Percentiles rank a stretch among this genome's conserved stretches.
Conservation (phyloP, 1,284 basidiomycete genomes). For the Quambalaria eucalypti region DNA sequence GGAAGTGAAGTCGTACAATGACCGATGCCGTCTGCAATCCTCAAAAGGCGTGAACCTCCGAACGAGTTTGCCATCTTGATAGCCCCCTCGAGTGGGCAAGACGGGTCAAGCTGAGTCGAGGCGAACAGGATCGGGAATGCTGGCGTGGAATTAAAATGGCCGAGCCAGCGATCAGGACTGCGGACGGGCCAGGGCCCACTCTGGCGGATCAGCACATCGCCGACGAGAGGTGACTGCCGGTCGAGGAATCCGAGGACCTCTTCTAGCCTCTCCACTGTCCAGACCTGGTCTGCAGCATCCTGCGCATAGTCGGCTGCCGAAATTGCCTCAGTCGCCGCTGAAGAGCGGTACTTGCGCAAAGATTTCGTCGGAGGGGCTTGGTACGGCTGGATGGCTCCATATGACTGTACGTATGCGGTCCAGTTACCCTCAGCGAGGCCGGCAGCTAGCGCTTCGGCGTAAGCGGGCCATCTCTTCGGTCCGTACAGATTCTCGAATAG, state of each 20-base stretch:
- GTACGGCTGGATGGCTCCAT: too few relatives aligned
- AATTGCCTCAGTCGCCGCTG: constrained; percentile 6
- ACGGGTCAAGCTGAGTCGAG: constrained; percentile 27
- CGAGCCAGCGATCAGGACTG: constrained; percentile 14
- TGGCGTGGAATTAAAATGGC: constrained; percentile 19
- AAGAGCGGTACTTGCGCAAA: too few relatives aligned
- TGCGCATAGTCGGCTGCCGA: constrained; percentile 16
- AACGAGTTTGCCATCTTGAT: constrained; percentile 21
- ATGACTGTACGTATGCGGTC: constrained; percentile 16
- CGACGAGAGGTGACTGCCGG: constrained; percentile 16
- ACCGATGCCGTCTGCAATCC: constrained; percentile 15
- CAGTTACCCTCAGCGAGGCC: constrained; percentile 17
- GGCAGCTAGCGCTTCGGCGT: constrained; percentile 13
- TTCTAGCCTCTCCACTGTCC: neutral
- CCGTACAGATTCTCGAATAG: constrained; percentile 18
- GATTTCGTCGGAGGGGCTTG: too few relatives aligned
- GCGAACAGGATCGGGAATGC: constrained; percentile 21
- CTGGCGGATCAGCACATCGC: constrained; percentile 13
- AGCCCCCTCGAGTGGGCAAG: constrained; percentile 18
- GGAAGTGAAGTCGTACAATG: constrained; percentile 25
- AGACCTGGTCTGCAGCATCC: neutral
- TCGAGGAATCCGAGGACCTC: constrained; percentile 13
- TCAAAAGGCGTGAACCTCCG: constrained; percentile 16
- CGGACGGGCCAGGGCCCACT: constrained; percentile 13
- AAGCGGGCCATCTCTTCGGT: constrained; percentile 15